Evolutionary conservation across 176 grass and related monocot species (phyloP).

Genomic region (Avena eriantha): DNA sequence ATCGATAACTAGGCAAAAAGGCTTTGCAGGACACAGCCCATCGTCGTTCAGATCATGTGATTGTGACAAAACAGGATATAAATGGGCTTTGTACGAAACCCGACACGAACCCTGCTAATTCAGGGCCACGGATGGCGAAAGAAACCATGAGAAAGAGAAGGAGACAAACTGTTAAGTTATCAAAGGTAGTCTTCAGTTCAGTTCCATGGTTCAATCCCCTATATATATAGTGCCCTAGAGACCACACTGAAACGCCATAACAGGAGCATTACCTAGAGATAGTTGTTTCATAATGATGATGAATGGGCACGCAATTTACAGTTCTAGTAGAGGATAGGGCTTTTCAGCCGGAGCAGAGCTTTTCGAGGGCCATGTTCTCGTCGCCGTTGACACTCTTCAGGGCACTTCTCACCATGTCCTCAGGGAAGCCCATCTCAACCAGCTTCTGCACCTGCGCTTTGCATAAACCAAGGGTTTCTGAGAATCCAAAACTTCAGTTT

Average conservation of each 20-base stretch:
- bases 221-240: slow-evolving; percentile 31
- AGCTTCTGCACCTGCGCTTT: slow-evolving; percentile 78
- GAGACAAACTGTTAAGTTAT: slow-evolving; percentile 16
- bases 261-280: slow-evolving; percentile 35
- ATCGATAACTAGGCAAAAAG: neutral
- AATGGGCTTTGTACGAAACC: neutral
- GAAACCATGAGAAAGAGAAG: neutral
- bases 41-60: neutral
- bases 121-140: too few species aligned
- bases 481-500: neutral
- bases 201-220: slow-evolving; percentile 39
- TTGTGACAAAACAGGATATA: neutral
- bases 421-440: slow-evolving; percentile 97
- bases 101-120: neutral
- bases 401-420: slow-evolving; percentile 82
- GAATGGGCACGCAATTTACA: slow-evolving; percentile 52
- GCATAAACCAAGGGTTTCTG: slow-evolving; percentile 11
- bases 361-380: slow-evolving; percentile 95
- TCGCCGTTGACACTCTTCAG: slow-evolving; percentile 87
- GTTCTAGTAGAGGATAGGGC: slow-evolving; percentile 14
- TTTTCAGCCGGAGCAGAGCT: slow-evolving; percentile 77
- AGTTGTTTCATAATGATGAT: slow-evolving; percentile 36
- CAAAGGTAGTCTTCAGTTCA: slow-evolving; percentile 10
- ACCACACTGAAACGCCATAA: slow-evolving; percentile 48
- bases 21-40: neutral